Evolutionary conservation across 768 basidiomycete species (phyloP).

Genomic region (Russula sp.): DNA sequence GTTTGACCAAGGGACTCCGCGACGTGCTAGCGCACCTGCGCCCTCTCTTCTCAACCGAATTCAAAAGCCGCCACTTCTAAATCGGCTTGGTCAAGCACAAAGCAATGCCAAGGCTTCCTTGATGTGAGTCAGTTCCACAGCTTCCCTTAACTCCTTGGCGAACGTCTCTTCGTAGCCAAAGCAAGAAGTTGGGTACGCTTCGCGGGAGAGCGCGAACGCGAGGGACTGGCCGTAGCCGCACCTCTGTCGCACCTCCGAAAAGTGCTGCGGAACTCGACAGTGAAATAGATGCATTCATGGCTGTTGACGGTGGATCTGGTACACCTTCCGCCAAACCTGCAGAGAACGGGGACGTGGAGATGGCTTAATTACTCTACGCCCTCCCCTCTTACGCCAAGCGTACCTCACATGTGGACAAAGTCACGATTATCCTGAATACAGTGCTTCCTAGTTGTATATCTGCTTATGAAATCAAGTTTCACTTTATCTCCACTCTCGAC

Average conservation of each 20-base stretch:
- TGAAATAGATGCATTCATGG: conserved; percentile 86
- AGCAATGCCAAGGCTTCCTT: conserved; percentile 18
- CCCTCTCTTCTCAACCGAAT: conserved; percentile 68
- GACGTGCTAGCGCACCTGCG: conserved; percentile 39
- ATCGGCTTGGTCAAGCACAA: conserved; percentile 54
- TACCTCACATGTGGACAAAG: neutral
- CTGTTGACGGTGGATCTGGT: conserved; percentile 35
- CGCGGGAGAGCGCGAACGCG: conserved; percentile 30
- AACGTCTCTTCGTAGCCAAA: conserved; percentile 1
- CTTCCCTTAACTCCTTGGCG: too few relatives aligned
- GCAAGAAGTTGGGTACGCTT: neutral
- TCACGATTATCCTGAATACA: neutral
- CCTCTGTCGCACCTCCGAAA: conserved; percentile 36
- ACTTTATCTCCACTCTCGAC: neutral
- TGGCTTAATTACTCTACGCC: neutral
- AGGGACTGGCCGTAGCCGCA: conserved; percentile 28
- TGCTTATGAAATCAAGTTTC: neutral
- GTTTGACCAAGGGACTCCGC: conserved; percentile 41
- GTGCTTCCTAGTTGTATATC: conserved; percentile 3
- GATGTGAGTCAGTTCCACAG: conserved; percentile 7
- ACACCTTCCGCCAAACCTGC: conserved; percentile 3
- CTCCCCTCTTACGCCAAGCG: neutral
- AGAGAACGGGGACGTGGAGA: conserved; percentile 15
- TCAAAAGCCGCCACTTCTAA: conserved; percentile 63
- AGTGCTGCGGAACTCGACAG: conserved; percentile 81